These are phyloP conservation scores for Senecio squalidus DNA, from an alignment of 140 eudicot species.

Conservation along the genomic window DNA sequence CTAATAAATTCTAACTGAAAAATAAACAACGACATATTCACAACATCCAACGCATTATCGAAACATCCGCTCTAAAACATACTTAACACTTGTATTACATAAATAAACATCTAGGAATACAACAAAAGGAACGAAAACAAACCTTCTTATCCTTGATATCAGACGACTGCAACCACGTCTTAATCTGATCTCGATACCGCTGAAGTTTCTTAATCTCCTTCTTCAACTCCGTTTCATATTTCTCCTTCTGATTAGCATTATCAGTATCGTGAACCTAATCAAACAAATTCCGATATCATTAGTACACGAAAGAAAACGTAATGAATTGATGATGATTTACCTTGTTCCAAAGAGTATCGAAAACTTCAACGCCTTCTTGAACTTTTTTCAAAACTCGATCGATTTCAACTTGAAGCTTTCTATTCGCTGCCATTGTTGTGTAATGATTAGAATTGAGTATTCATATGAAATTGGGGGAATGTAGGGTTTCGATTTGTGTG, in stretches of 20 bases:
- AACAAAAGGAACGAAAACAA: no score
- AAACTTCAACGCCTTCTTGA: constrained; percentile 83
- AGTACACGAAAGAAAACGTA: no score
- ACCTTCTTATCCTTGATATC: constrained; percentile 91
- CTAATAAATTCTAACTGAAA: background rate
- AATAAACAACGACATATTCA: background rate
- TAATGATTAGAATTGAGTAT: no score
- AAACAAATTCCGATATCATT: background rate
- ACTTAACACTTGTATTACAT: no score
- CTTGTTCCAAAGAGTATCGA: constrained; percentile 86
- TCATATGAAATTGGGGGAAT: no score
- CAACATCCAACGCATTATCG: no score
- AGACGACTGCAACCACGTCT: constrained; percentile 81
- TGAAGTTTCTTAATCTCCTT: constrained; percentile 86
- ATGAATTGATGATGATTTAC: constrained; percentile 12
- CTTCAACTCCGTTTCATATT: constrained; percentile 83
- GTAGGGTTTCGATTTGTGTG: no score
- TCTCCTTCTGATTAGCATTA: constrained; percentile 82
- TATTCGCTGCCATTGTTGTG: constrained; percentile 83
- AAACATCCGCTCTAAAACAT: no score
- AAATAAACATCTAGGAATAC: no score
- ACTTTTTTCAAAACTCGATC: constrained; percentile 84
- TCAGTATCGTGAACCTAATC: constrained; percentile 76
- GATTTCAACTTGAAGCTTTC: constrained; percentile 87
- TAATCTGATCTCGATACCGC: constrained; percentile 82